These are phyloP conservation scores for Aspergillus sergii DNA, from an alignment of 2,329 filamentous ascomycete genomes.

Conservation along the genomic window DNA sequence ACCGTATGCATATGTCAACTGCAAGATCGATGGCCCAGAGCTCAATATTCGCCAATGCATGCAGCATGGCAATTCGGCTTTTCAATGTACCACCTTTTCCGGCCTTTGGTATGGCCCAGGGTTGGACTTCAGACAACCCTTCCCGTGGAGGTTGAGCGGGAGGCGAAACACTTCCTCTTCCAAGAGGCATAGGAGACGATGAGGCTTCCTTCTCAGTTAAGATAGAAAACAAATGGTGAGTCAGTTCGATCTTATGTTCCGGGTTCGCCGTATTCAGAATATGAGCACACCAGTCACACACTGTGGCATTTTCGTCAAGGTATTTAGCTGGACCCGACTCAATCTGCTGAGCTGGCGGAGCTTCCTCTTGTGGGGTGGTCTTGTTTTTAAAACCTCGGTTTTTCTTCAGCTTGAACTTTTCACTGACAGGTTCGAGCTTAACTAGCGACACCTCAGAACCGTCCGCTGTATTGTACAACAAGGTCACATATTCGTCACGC, in stretches of 20 bases:
- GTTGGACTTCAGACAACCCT: slow-evolving; percentile 41
- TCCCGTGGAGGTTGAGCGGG: slow-evolving; percentile 48
- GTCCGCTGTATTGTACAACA: slow-evolving; percentile 35
- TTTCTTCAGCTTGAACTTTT: slow-evolving; percentile 49
- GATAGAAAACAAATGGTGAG: slow-evolving; percentile 46
- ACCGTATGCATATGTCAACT: slow-evolving; percentile 52
- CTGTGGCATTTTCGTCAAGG: slow-evolving; percentile 44
- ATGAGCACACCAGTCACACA: slow-evolving; percentile 53
- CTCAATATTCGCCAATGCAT: slow-evolving; percentile 53
- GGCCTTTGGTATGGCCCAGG: slow-evolving; percentile 44
- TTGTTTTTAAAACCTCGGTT: slow-evolving; percentile 22
- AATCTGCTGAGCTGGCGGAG: slow-evolving; percentile 8
- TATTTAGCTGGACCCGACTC: slow-evolving; percentile 26
- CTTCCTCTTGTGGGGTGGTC: slow-evolving; percentile 8
- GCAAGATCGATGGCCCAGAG: slow-evolving; percentile 53
- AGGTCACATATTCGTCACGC: slow-evolving; percentile 35
- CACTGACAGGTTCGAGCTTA: slow-evolving; percentile 48
- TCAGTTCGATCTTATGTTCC: slow-evolving; percentile 52
- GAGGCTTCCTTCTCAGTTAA: slow-evolving; percentile 45
- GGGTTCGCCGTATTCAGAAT: slow-evolving; percentile 49
- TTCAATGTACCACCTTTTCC: slow-evolving; percentile 48
- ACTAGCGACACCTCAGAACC: slow-evolving; percentile 28
- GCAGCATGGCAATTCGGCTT: slow-evolving; percentile 51
- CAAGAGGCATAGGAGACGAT: slow-evolving; percentile 46
- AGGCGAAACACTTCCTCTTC: slow-evolving; percentile 37